Percentiles rank a stretch among this genome's conserved stretches.
Conservation (phyloP, 1,284 basidiomycete species). For the Boletellus deceptivus region DNA sequence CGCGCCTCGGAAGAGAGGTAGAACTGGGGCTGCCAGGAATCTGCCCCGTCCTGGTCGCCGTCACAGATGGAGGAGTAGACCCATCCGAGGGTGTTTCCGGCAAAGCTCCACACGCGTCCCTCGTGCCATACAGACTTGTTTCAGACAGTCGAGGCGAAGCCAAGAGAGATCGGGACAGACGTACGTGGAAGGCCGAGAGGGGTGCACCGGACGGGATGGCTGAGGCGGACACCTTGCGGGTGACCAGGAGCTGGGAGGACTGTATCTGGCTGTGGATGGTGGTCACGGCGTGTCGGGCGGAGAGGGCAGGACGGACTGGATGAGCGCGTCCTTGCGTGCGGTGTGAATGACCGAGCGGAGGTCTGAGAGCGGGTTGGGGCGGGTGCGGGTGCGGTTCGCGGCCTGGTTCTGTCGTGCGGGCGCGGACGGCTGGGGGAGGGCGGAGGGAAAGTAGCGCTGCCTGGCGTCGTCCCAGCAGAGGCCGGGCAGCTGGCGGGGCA, state of each 20-base stretch:
- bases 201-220: constrained; percentile 30
- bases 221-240: constrained; percentile 29
- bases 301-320: constrained; percentile 25
- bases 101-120: constrained; percentile 36
- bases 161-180: constrained; percentile 8
- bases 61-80: constrained; percentile 41
- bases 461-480: constrained; percentile 48
- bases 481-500: constrained; percentile 51
- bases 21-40: constrained; percentile 41
- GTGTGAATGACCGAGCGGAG: constrained; percentile 19
- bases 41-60: constrained; percentile 6
- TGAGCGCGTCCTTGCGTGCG: constrained; percentile 21
- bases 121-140: constrained; percentile 35
- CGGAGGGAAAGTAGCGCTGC: constrained; percentile 55
- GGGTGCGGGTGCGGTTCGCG: background rate
- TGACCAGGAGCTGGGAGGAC: constrained; percentile 37
- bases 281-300: background rate
- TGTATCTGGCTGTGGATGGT: constrained; percentile 34
- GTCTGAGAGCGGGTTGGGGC: background rate
- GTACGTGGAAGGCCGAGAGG: constrained; percentile 46
- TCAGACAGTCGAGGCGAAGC: background rate
- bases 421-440: background rate
- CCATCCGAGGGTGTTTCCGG: constrained; percentile 53
- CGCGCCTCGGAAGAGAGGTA: constrained; percentile 39
- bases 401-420: background rate